A percentile compares a stretch with the other conserved stretches of the same genome.
Conservation (phyloP, 345 rosid genomes). For the Passiflora organensis region DNA sequence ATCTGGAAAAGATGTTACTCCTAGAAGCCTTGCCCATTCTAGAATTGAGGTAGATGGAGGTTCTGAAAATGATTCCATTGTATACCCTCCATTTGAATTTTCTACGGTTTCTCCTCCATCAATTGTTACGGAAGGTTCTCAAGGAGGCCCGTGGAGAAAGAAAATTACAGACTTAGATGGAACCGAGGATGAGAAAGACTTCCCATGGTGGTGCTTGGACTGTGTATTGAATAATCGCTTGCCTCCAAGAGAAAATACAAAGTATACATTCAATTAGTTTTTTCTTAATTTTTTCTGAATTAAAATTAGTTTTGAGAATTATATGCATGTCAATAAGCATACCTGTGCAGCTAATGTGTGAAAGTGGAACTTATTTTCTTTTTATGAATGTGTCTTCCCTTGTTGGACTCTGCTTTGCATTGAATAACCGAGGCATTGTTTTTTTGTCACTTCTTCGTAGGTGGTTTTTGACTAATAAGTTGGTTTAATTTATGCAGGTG, state of each 20-base stretch:
- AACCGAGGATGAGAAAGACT: conserved; percentile 90
- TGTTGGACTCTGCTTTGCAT: not conserved
- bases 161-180: conserved; percentile 82
- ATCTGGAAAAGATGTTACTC: conserved; percentile 56
- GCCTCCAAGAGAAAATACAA: conserved; percentile 87
- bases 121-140: conserved; percentile 91
- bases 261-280: conserved; percentile 41
- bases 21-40: conserved; percentile 53
- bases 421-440: too few relatives aligned
- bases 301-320: not conserved
- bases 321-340: too few relatives aligned
- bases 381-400: conserved; percentile 6
- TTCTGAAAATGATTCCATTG: conserved; percentile 69
- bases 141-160: conserved; percentile 98
- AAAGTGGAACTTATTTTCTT: not conserved
- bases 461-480: not conserved
- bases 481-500: conserved; percentile 50
- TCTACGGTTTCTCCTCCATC: conserved; percentile 82
- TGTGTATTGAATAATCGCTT: conserved; percentile 84
- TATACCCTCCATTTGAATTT: conserved; percentile 91
- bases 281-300: too few relatives aligned
- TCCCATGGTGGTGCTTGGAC: conserved; percentile 95
- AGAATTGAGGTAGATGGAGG: conserved; percentile 64
- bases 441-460: not conserved
- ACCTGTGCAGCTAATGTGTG: too few relatives aligned